These are phyloP conservation scores for Linderniella brevidens DNA, from an alignment of 257 asterid genomes.

Conservation along the genomic window DNA sequence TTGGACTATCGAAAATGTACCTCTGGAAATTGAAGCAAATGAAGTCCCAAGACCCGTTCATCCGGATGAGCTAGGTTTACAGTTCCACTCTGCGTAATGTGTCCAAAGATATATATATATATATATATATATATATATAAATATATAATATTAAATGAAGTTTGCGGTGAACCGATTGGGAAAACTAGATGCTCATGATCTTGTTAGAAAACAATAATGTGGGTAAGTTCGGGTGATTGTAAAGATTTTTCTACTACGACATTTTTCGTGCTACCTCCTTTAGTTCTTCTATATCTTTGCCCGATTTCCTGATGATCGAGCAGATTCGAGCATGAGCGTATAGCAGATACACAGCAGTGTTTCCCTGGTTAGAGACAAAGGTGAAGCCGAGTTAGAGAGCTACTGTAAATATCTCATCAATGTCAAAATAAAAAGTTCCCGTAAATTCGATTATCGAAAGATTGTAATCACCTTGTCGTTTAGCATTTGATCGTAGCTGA, in stretches of 20 bases:
- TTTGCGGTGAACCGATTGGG: neutral
- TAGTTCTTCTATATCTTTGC: slow-evolving; percentile 64
- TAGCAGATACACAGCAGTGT: slow-evolving; percentile 87
- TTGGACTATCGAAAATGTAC: slow-evolving; percentile 14
- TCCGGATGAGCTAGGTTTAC: slow-evolving; percentile 61
- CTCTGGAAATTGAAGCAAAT: slow-evolving; percentile 84
- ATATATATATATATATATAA: no score
- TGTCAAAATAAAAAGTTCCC: neutral
- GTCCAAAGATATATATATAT: slow-evolving; percentile 7
- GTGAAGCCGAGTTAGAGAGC: neutral
- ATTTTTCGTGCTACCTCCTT: slow-evolving; percentile 30
- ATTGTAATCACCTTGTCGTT: slow-evolving; percentile 59
- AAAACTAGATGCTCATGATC: neutral
- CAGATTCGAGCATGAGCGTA: slow-evolving; percentile 98
- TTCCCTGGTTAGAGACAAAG: slow-evolving; percentile 46
- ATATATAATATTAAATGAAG: neutral
- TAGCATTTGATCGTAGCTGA: slow-evolving; percentile 90
- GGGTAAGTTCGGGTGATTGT: neutral
- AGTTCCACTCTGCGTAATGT: slow-evolving; percentile 35
- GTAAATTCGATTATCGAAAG: neutral
- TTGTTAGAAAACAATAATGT: neutral
- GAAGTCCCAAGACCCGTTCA: slow-evolving; percentile 71
- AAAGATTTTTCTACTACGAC: neutral
- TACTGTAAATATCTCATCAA: no score
- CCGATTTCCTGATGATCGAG: slow-evolving; percentile 85